Evolutionary conservation across 225 moss, liverwort and hornwort species (phyloP), one percentile per base, ranked within the genome.

Genomic region (Sphagnum tenellum): DNA sequence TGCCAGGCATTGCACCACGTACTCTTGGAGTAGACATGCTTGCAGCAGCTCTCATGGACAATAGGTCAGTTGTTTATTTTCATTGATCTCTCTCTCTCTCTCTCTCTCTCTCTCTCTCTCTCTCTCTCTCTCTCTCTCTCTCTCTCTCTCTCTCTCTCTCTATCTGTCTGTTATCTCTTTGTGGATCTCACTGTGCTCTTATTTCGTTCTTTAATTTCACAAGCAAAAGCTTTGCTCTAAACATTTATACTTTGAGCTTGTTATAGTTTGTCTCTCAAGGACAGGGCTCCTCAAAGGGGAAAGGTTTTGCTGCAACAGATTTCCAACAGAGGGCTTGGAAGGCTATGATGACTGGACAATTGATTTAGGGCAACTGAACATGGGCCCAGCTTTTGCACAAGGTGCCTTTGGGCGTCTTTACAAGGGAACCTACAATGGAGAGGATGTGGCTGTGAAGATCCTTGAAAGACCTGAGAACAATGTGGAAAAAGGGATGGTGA

Each of bases 341-440:
- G 90, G 83, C n/a, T 98, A 89, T 48, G 98, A 98, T 52, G 86
- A 93, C 66, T 98, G 98, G 98, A 98, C 93, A 2, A 98, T 98
- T 54, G 93, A 98, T 77, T 77, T 93, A 66, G 78, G 89, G 53
- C 81, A 87, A 50, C 68, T 98, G 56, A 78, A 76, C 10, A 98
- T 93, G 98, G 98, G 98, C 4, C 89, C 84, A 5, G 80, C 98
- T 2, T 98, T 98, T 67, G 98, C 98, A 4, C 98, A 98, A 69
- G 98, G 98, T 56, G 93, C 98, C 46, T 98, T 93, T 65, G 98
- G 98, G 47, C 83, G 93, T 62, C 75, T 98, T 3, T 98, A 98
- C 68, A 98, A 90, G 69, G 98, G 98, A 44, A 90, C 90, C 2
- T 98, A 98, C 65, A 90, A 93, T 55, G 87, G 89, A 4, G 85